Evolutionary conservation across 768 basidiomycete genomes (phyloP).

Genomic region (Collybia mongolica): DNA sequence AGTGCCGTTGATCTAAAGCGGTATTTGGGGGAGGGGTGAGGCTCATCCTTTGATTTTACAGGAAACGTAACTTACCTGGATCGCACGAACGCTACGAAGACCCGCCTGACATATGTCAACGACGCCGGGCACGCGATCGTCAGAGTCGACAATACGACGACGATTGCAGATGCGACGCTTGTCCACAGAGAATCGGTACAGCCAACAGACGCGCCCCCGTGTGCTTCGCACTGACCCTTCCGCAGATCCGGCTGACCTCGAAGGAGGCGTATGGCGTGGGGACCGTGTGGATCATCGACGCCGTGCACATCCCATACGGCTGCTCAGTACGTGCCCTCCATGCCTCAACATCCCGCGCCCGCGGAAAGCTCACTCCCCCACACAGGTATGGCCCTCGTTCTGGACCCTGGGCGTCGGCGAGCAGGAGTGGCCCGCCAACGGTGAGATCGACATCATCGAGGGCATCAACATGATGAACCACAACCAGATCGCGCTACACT

Average conservation of each 20-base stretch:
- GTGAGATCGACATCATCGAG: slow-evolving; percentile 57
- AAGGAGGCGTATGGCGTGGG: slow-evolving; percentile 38
- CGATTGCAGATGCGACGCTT: slow-evolving; percentile 38
- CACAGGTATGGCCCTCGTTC: slow-evolving; percentile 44
- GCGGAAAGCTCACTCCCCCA: background rate
- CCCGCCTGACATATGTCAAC: slow-evolving; percentile 55
- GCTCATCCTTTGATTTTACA: background rate
- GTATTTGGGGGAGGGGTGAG: background rate
- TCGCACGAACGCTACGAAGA: slow-evolving; percentile 29
- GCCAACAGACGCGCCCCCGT: background rate
- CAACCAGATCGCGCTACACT: slow-evolving; percentile 62
- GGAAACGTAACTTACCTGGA: slow-evolving; percentile 51
- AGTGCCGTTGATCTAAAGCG: background rate
- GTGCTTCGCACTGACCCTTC: background rate
- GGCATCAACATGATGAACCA: slow-evolving; percentile 48
- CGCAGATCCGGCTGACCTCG: slow-evolving; percentile 41
- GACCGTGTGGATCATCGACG: slow-evolving; percentile 41
- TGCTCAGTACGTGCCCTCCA: slow-evolving; percentile 42
- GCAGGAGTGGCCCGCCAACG: slow-evolving; percentile 37
- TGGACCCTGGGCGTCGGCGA: slow-evolving; percentile 39
- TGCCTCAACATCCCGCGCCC: too few species aligned
- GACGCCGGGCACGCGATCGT: slow-evolving; percentile 59
- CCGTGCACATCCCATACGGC: slow-evolving; percentile 51
- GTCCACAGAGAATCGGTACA: slow-evolving; percentile 58
- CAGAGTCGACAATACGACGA: slow-evolving; percentile 67